A percentile compares a stretch with the other conserved stretches of the same genome.
Conservation (phyloP, 2,329 filamentous ascomycete species). For the Tolypocladium pustulatum region DNA sequence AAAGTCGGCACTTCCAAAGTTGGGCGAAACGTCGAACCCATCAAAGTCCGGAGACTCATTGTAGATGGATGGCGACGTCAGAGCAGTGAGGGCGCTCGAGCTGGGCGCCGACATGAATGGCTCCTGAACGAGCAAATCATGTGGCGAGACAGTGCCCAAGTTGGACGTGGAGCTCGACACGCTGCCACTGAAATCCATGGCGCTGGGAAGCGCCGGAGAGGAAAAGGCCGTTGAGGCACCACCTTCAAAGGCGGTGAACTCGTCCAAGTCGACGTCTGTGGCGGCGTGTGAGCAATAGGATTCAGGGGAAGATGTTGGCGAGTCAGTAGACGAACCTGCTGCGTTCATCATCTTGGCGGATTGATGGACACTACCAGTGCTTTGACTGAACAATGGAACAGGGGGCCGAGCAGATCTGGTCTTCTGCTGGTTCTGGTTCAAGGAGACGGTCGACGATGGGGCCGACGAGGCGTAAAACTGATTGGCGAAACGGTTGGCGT, state of each 20-base stretch:
- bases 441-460: constrained; percentile 46
- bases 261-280: constrained; percentile 47
- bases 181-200: constrained; percentile 40
- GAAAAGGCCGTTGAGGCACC: constrained; percentile 40
- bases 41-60: constrained; percentile 70
- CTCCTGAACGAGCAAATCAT: constrained; percentile 65
- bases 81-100: constrained; percentile 68
- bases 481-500: constrained; percentile 45
- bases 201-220: constrained; percentile 38
- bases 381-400: constrained; percentile 61
- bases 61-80: constrained; percentile 76
- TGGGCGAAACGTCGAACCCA: constrained; percentile 67
- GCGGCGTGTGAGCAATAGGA: constrained; percentile 19
- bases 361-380: constrained; percentile 40
- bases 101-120: constrained; percentile 66
- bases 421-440: constrained; percentile 35
- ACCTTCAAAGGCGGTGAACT: constrained; percentile 46
- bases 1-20: constrained; percentile 54
- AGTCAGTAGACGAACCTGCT: constrained; percentile 21
- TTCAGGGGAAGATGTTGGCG: background rate
- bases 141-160: constrained; percentile 69
- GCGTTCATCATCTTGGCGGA: constrained; percentile 34
- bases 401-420: constrained; percentile 48
- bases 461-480: constrained; percentile 61
- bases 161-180: constrained; percentile 40